Conservation (phyloP, 2,329 filamentous ascomycete genomes). For the Pseudogymnoascus sp. region DNA sequence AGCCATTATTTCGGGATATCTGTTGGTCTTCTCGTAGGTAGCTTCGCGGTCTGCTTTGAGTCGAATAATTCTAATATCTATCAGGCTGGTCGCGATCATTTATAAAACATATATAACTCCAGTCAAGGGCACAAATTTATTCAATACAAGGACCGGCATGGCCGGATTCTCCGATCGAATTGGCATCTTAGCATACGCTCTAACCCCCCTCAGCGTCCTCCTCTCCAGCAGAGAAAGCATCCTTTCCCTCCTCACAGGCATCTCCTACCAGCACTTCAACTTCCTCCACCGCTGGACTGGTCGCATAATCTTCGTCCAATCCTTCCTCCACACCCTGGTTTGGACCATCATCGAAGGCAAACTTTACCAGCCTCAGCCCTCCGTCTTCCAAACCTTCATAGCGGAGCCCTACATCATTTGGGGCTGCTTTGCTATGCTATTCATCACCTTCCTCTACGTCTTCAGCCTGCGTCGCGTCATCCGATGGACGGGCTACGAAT, state of each 20-base stretch:
- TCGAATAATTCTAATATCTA: conserved; percentile 9
- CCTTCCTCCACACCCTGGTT: conserved; percentile 58
- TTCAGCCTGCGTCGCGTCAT: conserved; percentile 53
- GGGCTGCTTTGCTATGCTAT: conserved; percentile 59
- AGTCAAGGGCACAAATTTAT: conserved; percentile 45
- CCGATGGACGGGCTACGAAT: conserved; percentile 62
- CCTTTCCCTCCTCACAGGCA: conserved; percentile 59
- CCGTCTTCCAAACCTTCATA: conserved; percentile 48
- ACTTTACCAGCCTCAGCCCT: conserved; percentile 65
- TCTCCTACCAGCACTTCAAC: conserved; percentile 70
- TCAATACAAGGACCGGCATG: conserved; percentile 57
- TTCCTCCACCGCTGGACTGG: conserved; percentile 72
- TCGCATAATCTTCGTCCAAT: conserved; percentile 63
- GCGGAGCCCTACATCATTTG: conserved; percentile 62
- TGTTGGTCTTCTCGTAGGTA: conserved; percentile 53
- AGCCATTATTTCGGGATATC: conserved; percentile 48
- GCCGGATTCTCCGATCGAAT: conserved; percentile 63
- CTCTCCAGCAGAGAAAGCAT: conserved; percentile 63
- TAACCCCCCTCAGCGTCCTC: conserved; percentile 62
- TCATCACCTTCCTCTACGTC: conserved; percentile 53
- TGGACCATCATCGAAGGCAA: conserved; percentile 60
- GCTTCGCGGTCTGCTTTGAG: conserved; percentile 7
- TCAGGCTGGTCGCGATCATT: conserved; percentile 51
- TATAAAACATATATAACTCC: conserved; percentile 66
- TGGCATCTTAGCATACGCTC: conserved; percentile 62